Evolutionary conservation across 495 filamentous ascomycete genomes (phyloP).

Genomic region (Lineolata rhizophorae): DNA sequence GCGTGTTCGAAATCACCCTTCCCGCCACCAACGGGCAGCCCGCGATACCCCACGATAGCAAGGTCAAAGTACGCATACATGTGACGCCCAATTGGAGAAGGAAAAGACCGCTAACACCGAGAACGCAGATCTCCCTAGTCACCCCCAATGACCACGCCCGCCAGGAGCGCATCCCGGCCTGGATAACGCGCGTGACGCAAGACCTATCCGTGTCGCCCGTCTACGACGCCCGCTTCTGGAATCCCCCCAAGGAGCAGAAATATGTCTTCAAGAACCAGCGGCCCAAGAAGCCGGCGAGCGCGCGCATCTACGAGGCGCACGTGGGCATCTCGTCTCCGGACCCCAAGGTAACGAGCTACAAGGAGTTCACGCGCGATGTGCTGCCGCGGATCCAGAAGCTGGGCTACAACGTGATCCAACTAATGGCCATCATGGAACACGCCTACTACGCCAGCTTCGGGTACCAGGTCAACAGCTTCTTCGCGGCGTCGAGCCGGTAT

Average conservation of each 20-base stretch:
- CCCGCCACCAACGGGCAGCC: conserved; percentile 52
- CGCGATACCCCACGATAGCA: conserved; percentile 78
- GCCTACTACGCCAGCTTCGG: conserved; percentile 98
- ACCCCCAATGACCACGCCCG: conserved; percentile 48
- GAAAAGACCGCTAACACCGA: no score
- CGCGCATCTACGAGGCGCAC: conserved; percentile 90
- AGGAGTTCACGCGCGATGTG: conserved; percentile 85
- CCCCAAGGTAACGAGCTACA: conserved; percentile 71
- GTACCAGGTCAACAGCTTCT: conserved; percentile 97
- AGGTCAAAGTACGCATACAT: conserved; percentile 57
- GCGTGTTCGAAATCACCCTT: conserved; percentile 69
- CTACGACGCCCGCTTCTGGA: conserved; percentile 95
- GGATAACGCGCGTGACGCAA: conserved; percentile 94
- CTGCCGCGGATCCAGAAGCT: conserved; percentile 75
- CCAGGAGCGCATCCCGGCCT: conserved; percentile 75
- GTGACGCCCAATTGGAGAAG: no score
- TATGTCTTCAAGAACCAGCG: conserved; percentile 68
- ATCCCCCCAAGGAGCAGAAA: conserved; percentile 49
- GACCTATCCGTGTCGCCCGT: conserved; percentile 69
- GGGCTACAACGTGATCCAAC: conserved; percentile 92
- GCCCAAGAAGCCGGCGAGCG: conserved; percentile 67
- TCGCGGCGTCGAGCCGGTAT: conserved; percentile 90
- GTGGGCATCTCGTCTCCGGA: conserved; percentile 94
- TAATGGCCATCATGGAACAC: conserved; percentile 99
- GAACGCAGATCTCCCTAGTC: conserved; percentile 65